Conservation (phyloP, 148 eudicot genomes). For the Gaultheria prostrata region DNA sequence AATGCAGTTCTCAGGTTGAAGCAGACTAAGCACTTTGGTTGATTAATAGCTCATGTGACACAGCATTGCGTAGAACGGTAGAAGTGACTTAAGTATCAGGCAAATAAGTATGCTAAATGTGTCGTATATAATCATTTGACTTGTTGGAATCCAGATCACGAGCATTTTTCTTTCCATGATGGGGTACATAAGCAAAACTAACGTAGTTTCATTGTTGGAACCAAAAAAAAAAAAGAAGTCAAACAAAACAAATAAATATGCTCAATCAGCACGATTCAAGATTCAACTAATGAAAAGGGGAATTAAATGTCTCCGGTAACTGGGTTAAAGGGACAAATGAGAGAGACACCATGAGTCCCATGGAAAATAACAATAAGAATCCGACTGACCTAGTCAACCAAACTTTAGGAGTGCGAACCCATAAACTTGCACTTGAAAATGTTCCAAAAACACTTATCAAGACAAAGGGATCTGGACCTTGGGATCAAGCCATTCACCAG, state of each 20-base stretch:
- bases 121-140: too few species aligned
- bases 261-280: neutral
- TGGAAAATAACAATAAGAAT: too few species aligned
- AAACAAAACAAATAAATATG: neutral
- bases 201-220: neutral
- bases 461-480: conserved; percentile 17
- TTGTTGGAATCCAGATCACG: neutral
- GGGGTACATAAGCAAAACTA: neutral
- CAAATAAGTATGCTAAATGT: neutral
- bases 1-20: neutral
- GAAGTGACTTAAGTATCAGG: neutral
- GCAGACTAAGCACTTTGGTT: neutral
- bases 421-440: neutral
- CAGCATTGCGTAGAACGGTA: neutral
- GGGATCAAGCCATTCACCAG: conserved; percentile 13
- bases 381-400: too few species aligned
- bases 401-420: too few species aligned
- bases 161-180: neutral
- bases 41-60: neutral
- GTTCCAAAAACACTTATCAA: neutral
- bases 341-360: too few species aligned
- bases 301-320: too few species aligned
- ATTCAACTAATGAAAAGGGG: neutral
- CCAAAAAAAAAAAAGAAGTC: neutral
- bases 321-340: too few species aligned